Evolutionary conservation across 2,329 filamentous ascomycete species (phyloP).

Genomic region (Ophiostoma australiae): DNA sequence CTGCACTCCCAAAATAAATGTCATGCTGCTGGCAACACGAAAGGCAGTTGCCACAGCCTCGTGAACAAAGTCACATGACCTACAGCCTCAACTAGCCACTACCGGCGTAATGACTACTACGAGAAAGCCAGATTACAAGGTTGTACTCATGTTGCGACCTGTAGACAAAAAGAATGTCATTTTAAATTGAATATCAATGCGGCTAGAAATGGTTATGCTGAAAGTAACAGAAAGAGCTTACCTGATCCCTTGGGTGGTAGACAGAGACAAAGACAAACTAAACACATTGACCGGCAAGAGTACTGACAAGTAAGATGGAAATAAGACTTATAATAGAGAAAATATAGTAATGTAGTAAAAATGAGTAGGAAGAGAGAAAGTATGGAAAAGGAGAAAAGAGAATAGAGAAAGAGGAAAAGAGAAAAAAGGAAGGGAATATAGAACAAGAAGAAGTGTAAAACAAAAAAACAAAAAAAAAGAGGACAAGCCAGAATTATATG

Average conservation of each 20-base stretch:
- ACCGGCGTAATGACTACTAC: too few species aligned
- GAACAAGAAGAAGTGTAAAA: slow-evolving; percentile 17
- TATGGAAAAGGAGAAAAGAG: background rate
- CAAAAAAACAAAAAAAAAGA: background rate
- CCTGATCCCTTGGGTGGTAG: background rate
- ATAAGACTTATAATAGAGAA: slow-evolving; percentile 3
- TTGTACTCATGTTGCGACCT: too few species aligned
- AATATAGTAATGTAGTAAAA: background rate
- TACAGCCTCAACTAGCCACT: too few species aligned
- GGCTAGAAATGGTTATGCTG: too few species aligned
- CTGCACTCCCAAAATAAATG: too few species aligned
- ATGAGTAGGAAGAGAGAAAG: background rate
- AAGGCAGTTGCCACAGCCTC: background rate
- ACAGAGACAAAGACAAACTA: background rate
- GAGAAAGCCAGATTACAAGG: too few species aligned
- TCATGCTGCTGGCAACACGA: background rate
- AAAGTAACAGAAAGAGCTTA: background rate
- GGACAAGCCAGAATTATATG: slow-evolving; percentile 14
- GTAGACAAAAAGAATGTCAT: too few species aligned
- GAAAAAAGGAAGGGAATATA: slow-evolving; percentile 21
- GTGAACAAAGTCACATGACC: background rate
- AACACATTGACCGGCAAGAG: background rate
- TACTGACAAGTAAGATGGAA: background rate
- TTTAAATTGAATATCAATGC: too few species aligned
- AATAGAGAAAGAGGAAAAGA: background rate